A percentile compares a stretch with the other conserved stretches of the same genome.
These are phyloP conservation scores for Oryza rufipogon DNA, from an alignment of 176 grass and related monocot species.

Conservation along the genomic window DNA sequence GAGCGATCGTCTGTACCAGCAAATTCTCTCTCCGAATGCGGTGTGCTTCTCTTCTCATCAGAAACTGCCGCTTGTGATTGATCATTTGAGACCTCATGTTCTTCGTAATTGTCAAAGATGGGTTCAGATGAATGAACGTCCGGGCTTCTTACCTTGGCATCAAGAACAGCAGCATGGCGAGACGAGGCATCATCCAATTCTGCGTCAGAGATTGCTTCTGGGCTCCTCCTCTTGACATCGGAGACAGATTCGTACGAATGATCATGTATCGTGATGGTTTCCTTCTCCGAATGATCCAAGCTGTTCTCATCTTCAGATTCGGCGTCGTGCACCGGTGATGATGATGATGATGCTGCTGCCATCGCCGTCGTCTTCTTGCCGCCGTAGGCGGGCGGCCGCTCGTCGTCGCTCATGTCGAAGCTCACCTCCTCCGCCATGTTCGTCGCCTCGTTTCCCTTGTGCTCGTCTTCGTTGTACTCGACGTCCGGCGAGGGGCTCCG, in stretches of 20 bases:
- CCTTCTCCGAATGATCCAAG: slow-evolving; percentile 38
- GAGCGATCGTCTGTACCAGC: not conserved
- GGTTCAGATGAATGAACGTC: slow-evolving; percentile 30
- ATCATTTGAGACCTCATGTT: not conserved
- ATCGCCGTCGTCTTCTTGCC: slow-evolving; percentile 15
- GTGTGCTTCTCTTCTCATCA: slow-evolving; percentile 22
- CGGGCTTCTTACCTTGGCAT: slow-evolving; percentile 3
- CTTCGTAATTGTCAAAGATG: not conserved
- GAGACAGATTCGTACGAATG: slow-evolving; percentile 31
- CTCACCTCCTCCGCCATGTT: slow-evolving; percentile 1
- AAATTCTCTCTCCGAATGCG: slow-evolving; percentile 24
- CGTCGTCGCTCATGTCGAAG: slow-evolving; percentile 37
- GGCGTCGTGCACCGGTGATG: not conserved
- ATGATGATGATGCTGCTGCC: not conserved
- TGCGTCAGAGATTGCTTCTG: slow-evolving; percentile 27
- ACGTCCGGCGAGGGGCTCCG: slow-evolving; percentile 52
- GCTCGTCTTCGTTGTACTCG: slow-evolving; percentile 35
- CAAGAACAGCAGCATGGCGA: slow-evolving; percentile 24
- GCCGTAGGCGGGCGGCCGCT: not conserved
- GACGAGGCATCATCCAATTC: slow-evolving; percentile 17
- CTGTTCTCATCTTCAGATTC: slow-evolving; percentile 6
- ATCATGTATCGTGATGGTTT: slow-evolving; percentile 36
- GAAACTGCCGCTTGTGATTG: slow-evolving; percentile 35
- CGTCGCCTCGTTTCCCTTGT: slow-evolving; percentile 7
- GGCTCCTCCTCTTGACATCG: slow-evolving; percentile 40